phyloP scores from a whole-genome alignment of 306 rosid species.

The Pyrus communis region DNA sequence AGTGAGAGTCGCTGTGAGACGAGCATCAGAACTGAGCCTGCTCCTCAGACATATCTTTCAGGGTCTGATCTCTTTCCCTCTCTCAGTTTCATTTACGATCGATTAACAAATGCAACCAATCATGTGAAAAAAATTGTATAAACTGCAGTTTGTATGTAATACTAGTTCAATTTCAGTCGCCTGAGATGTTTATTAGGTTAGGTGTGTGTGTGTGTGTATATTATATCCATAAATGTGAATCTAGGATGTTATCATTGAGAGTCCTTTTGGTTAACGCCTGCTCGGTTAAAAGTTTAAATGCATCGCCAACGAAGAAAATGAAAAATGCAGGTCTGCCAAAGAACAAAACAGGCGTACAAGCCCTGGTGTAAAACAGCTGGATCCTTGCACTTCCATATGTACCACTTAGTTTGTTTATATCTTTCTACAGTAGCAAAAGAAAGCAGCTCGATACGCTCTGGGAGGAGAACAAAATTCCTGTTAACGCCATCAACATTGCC shows the following conservation, averaged over 20 bases:
- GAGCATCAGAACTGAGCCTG: constrained; percentile 25
- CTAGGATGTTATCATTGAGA: background rate
- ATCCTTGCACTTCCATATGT: background rate
- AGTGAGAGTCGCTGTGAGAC: constrained; percentile 13
- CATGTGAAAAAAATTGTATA: background rate
- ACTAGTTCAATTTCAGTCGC: background rate
- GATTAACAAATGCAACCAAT: background rate
- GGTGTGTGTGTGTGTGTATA: background rate
- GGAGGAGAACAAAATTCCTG: background rate
- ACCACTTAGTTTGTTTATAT: background rate
- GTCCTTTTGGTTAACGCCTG: background rate
- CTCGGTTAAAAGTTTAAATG: background rate
- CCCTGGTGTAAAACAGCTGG: background rate
- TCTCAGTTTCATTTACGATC: background rate
- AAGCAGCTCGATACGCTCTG: background rate
- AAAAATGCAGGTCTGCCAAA: background rate
- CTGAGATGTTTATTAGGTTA: background rate
- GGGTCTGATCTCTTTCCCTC: constrained; percentile 28
- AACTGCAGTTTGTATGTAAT: background rate
- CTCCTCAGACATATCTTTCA: constrained; percentile 22
- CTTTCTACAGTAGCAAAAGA: background rate
- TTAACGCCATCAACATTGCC: background rate
- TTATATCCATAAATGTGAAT: background rate
- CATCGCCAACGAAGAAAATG: background rate
- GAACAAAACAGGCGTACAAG: background rate